Percentiles rank a stretch among this genome's conserved stretches.
Conservation (phyloP, 768 basidiomycete species). For the Boletellus emodensis region DNA sequence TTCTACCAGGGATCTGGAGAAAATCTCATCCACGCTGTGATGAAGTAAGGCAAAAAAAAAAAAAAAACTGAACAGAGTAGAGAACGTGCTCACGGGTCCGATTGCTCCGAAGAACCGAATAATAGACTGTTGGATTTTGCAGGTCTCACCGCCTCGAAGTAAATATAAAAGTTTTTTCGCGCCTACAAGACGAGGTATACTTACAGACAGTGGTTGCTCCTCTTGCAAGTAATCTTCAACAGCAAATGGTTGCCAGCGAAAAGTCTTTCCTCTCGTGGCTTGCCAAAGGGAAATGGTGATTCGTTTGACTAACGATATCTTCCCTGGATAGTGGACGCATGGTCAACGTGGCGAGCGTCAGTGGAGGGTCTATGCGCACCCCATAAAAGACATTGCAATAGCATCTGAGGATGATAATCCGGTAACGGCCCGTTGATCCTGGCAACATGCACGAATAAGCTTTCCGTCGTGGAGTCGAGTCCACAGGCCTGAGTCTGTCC, state of each 20-base stretch:
- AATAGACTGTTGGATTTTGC: conserved; percentile 46
- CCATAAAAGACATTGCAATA: conserved; percentile 90
- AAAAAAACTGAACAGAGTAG: background rate
- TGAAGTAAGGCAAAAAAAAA: conserved; percentile 1
- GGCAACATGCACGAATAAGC: conserved; percentile 80
- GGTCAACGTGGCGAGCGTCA: background rate
- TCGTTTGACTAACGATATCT: conserved; percentile 79
- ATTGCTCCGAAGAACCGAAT: conserved; percentile 45
- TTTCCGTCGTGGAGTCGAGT: conserved; percentile 33
- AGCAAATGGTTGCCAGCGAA: conserved; percentile 48
- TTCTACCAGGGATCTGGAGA: conserved; percentile 57
- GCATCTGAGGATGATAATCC: conserved; percentile 91
- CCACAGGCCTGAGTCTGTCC: conserved; percentile 41
- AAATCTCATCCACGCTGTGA: conserved; percentile 47
- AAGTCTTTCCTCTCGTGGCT: conserved; percentile 14
- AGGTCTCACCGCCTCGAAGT: conserved; percentile 13
- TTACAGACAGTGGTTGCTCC: conserved; percentile 20
- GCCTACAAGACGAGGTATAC: background rate
- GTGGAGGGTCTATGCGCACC: conserved; percentile 44
- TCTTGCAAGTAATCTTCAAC: conserved; percentile 42
- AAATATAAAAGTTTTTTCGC: background rate
- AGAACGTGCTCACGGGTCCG: conserved; percentile 41
- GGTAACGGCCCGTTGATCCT: conserved; percentile 80
- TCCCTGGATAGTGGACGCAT: conserved; percentile 46
- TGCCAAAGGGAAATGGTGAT: conserved; percentile 67